Conservation (phyloP, 352 stramenopile species). For the Globisporangium echinulatum region DNA sequence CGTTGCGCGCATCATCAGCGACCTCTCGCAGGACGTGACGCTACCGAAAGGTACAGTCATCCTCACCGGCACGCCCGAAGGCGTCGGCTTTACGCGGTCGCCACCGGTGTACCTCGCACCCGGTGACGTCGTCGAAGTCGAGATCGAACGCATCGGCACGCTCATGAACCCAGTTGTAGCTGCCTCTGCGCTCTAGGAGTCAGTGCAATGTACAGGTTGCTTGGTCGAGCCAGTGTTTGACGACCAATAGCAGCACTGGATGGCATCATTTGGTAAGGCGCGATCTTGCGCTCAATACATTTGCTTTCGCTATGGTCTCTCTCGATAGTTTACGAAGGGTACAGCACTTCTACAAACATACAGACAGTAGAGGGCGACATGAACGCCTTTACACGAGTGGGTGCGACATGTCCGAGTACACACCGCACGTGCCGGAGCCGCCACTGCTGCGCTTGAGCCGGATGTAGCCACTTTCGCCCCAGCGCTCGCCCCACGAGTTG, state of each 20-base stretch:
- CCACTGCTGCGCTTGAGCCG: slow-evolving; percentile 79
- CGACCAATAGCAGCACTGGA: no score
- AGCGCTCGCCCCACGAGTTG: slow-evolving; percentile 95
- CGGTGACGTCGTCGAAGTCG: slow-evolving; percentile 87
- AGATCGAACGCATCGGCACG: slow-evolving; percentile 88
- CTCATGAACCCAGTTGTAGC: slow-evolving; percentile 80
- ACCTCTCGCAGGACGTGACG: slow-evolving; percentile 87
- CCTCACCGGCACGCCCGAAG: slow-evolving; percentile 86
- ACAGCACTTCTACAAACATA: no score
- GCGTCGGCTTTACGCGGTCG: slow-evolving; percentile 84
- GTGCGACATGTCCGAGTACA: slow-evolving; percentile 50
- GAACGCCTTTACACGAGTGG: slow-evolving; percentile 7
- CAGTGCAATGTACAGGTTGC: no score
- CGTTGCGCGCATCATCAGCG: slow-evolving; percentile 82
- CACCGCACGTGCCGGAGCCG: slow-evolving; percentile 44
- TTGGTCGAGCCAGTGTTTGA: no score
- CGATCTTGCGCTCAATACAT: no score
- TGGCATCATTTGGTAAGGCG: no score
- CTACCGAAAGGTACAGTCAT: slow-evolving; percentile 85
- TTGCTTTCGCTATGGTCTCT: no score
- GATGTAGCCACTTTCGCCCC: slow-evolving; percentile 94
- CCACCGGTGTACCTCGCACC: slow-evolving; percentile 80
- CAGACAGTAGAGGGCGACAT: no score
- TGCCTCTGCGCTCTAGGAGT: slow-evolving; percentile 46
- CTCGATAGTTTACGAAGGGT: no score